Evolutionary conservation across 2,329 filamentous ascomycete genomes (phyloP).

Genomic region (Claviceps cyperi): DNA sequence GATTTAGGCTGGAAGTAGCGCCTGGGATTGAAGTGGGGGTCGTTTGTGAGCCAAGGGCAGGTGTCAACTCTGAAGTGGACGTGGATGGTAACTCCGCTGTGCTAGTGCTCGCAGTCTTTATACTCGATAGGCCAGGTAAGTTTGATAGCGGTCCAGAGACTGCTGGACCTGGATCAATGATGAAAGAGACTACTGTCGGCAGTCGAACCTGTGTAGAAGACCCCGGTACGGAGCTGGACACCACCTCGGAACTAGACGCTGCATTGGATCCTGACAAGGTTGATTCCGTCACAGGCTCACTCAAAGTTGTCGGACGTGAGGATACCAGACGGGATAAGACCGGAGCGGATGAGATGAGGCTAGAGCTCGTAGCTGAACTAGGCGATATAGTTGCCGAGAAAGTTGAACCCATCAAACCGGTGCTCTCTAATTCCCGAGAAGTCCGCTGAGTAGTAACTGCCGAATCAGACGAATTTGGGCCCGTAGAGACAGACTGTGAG

Average conservation of each 20-base stretch:
- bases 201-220: too few relatives aligned
- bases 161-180: too few relatives aligned
- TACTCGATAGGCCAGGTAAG: too few relatives aligned
- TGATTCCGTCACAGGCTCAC: too few relatives aligned
- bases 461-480: not conserved
- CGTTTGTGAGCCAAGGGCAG: not conserved
- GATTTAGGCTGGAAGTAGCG: not conserved
- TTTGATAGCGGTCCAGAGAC: too few relatives aligned
- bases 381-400: not conserved
- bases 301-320: not conserved
- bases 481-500: not conserved
- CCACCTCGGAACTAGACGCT: too few relatives aligned
- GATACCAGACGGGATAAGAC: not conserved
- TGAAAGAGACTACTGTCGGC: too few relatives aligned
- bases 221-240: too few relatives aligned
- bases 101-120: too few relatives aligned
- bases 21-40: not conserved
- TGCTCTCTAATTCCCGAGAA: not conserved
- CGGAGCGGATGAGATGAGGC: not conserved
- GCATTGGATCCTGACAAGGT: too few relatives aligned
- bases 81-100: not conserved
- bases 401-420: not conserved
- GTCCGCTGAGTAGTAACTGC: not conserved
- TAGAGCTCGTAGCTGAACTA: not conserved
- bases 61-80: not conserved